Evolutionary conservation across 1,284 basidiomycete species (phyloP).

Genomic region (Cryptococcus jaspeensis): DNA sequence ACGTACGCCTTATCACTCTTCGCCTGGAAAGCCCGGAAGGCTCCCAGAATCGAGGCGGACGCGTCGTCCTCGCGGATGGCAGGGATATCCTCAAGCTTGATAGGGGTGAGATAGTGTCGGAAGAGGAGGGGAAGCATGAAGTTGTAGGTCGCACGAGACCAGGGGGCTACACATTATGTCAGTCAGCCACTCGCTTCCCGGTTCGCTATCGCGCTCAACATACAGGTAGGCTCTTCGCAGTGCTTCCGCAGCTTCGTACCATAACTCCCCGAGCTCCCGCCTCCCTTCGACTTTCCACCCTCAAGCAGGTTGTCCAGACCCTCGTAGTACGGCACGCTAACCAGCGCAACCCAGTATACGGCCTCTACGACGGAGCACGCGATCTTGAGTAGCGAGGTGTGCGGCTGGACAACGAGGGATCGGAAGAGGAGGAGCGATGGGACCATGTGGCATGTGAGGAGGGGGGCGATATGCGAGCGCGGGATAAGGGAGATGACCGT

Average conservation of each 20-base stretch:
- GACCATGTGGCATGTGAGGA: conserved; percentile 42
- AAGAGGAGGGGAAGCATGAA: conserved; percentile 52
- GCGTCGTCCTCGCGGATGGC: conserved; percentile 56
- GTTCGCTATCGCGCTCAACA: conserved; percentile 3
- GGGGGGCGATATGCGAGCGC: conserved; percentile 35
- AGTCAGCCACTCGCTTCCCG: neutral
- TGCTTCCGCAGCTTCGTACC: conserved; percentile 30
- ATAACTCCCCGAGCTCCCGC: conserved; percentile 30
- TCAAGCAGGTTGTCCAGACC: conserved; percentile 39
- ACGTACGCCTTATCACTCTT: conserved; percentile 20
- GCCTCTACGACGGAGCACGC: conserved; percentile 34
- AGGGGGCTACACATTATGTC: conserved; percentile 26
- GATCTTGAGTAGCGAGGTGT: conserved; percentile 25
- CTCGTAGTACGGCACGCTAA: conserved; percentile 47
- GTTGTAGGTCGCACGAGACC: conserved; percentile 48
- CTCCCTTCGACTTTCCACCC: conserved; percentile 38
- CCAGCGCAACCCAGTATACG: conserved; percentile 42
- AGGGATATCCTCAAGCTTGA: conserved; percentile 53
- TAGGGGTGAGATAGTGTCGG: conserved; percentile 51
- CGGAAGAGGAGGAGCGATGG: conserved; percentile 45
- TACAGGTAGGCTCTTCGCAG: conserved; percentile 43
- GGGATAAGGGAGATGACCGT: conserved; percentile 27
- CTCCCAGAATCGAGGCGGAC: conserved; percentile 51
- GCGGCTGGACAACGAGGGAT: conserved; percentile 25
- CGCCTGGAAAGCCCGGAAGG: conserved; percentile 46